Percentiles rank a stretch among this genome's conserved stretches.
Conservation (phyloP, 805 yeast genomes). For the Spathaspora hagerdaliae region DNA sequence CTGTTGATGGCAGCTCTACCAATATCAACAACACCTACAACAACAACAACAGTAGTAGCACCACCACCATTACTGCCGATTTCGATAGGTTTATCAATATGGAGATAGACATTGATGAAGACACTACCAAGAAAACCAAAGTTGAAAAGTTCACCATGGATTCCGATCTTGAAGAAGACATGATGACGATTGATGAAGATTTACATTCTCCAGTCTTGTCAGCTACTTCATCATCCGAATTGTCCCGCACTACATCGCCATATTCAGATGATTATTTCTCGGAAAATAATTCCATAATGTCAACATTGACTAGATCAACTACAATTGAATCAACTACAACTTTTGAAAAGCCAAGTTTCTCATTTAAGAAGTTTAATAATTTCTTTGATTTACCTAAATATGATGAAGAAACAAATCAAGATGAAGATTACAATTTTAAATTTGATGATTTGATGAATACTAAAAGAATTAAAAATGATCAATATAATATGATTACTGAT, state of each 20-base stretch:
- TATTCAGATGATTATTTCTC: conserved; percentile 15
- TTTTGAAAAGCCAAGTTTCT: conserved; percentile 10
- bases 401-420: conserved; percentile 9
- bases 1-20: not conserved
- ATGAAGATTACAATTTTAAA: conserved; percentile 13
- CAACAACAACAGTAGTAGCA: not conserved
- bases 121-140: not conserved
- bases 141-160: not conserved
- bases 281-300: conserved; percentile 34
- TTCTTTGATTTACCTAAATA: conserved; percentile 33
- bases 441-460: conserved; percentile 18
- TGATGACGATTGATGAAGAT: conserved; percentile 8
- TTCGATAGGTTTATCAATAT: conserved; percentile 7
- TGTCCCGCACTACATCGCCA: conserved; percentile 39
- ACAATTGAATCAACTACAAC: conserved; percentile 30
- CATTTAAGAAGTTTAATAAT: conserved; percentile 11
- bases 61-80: not conserved
- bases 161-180: conserved; percentile 14
- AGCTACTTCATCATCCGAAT: conserved; percentile 7
- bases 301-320: conserved; percentile 37
- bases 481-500: conserved; percentile 38
- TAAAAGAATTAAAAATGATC: conserved; percentile 22
- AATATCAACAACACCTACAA: not conserved
- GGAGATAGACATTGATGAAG: conserved; percentile 2
- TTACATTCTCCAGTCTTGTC: conserved; percentile 17